A percentile compares a stretch with the other conserved stretches of the same genome.
These are phyloP conservation scores for Phytophthora capsici DNA, from an alignment of 352 stramenopile species.

Conservation along the genomic window DNA sequence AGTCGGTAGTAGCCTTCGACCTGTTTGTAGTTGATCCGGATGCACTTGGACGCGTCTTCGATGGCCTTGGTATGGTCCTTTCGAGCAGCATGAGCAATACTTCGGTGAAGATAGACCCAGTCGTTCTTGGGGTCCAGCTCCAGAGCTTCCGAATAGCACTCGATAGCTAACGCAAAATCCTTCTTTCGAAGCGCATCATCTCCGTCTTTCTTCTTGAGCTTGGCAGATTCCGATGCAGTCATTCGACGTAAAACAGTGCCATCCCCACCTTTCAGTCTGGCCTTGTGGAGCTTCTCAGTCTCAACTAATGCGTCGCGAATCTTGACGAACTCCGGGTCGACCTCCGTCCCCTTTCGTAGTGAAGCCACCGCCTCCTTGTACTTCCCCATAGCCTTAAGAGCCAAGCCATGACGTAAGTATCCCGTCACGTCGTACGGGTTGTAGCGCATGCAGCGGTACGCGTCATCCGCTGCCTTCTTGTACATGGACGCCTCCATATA, in stretches of 20 bases:
- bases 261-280: conserved; percentile 23
- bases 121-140: conserved; percentile 59
- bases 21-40: conserved; percentile 67
- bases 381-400: conserved; percentile 84
- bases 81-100: conserved; percentile 51
- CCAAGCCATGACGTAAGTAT: conserved; percentile 93
- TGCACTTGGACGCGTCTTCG: conserved; percentile 62
- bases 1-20: conserved; percentile 65
- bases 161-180: conserved; percentile 53
- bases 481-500: conserved; percentile 70
- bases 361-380: conserved; percentile 76
- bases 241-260: conserved; percentile 25
- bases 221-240: conserved; percentile 37
- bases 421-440: conserved; percentile 93
- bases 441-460: conserved; percentile 90
- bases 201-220: conserved; percentile 47
- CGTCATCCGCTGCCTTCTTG: conserved; percentile 90
- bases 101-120: conserved; percentile 59
- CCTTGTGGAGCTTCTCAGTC: conserved; percentile 45
- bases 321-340: conserved; percentile 77
- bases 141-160: conserved; percentile 58
- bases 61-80: conserved; percentile 48
- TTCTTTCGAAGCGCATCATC: conserved; percentile 58
- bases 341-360: conserved; percentile 70
- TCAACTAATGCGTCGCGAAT: conserved; percentile 63